Evolutionary conservation across 192 early-diverging fungal species (phyloP).

Genomic region (Tieghemiomyces parasiticus): DNA sequence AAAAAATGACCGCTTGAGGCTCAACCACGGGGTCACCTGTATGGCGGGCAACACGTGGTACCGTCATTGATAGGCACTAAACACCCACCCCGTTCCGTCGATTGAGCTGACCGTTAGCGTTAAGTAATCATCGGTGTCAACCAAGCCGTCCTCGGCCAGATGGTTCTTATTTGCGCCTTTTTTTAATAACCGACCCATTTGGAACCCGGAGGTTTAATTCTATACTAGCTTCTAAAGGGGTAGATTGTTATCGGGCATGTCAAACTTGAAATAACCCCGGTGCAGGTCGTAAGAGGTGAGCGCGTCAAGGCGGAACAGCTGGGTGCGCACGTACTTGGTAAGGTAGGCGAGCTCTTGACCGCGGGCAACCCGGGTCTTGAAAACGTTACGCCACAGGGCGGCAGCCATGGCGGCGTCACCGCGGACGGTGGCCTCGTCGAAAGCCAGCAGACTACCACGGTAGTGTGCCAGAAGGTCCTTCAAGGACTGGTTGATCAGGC

Average conservation of each 20-base stretch:
- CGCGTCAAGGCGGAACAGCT: conserved; percentile 19
- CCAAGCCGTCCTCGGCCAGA: too few species aligned
- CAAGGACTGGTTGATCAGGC: conserved; percentile 57
- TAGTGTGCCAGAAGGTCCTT: conserved; percentile 71
- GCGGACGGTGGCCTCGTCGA: conserved; percentile 80
- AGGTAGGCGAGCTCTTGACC: conserved; percentile 4
- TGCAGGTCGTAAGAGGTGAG: conserved; percentile 13
- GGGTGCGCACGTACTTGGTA: conserved; percentile 12
- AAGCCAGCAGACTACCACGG: conserved; percentile 76
- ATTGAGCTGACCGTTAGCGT: too few species aligned
- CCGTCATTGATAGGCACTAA: too few species aligned
- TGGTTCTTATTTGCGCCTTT: too few species aligned
- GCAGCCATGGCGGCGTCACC: conserved; percentile 78
- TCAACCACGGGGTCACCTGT: too few species aligned
- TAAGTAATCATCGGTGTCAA: too few species aligned
- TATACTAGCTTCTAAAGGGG: too few species aligned
- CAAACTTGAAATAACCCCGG: conserved; percentile 21
- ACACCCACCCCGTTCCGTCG: too few species aligned
- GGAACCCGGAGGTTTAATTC: too few species aligned
- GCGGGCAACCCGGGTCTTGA: not conserved
- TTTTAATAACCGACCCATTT: too few species aligned
- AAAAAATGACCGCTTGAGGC: too few species aligned
- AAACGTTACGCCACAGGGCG: conserved; percentile 63
- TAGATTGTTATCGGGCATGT: conserved; percentile 11
- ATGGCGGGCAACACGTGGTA: too few species aligned